Evolutionary conservation across 345 rosid species (phyloP).

Genomic region (Nephelium lappaceum): DNA sequence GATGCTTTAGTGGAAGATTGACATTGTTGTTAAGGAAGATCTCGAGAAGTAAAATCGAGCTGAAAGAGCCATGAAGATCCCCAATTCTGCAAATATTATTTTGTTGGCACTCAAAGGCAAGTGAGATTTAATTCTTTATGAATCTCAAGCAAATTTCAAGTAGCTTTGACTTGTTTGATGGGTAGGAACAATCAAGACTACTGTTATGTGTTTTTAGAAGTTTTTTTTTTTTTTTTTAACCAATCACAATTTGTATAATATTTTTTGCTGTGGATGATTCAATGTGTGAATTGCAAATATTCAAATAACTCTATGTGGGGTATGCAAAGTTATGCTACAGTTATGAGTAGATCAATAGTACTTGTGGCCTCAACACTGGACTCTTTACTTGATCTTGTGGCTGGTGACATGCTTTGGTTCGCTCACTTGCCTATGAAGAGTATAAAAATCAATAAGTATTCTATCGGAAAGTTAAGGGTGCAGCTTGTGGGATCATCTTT

Average conservation of each 20-base stretch:
- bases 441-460: constrained; percentile 80
- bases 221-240: no score
- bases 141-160: neutral
- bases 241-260: neutral
- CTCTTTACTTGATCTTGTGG: constrained; percentile 93
- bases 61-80: constrained; percentile 79
- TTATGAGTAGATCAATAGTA: constrained; percentile 88
- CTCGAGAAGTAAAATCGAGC: constrained; percentile 48
- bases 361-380: constrained; percentile 96
- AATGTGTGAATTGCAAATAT: neutral
- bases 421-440: constrained; percentile 84
- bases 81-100: constrained; percentile 73
- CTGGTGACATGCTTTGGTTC: constrained; percentile 95
- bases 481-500: constrained; percentile 95
- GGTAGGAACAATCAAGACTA: neutral
- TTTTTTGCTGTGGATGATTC: neutral
- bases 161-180: neutral
- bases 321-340: constrained; percentile 72
- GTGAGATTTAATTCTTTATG: neutral
- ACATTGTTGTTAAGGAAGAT: constrained; percentile 28
- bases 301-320: neutral
- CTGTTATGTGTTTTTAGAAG: neutral
- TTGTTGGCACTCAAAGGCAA: constrained; percentile 75
- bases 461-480: constrained; percentile 94
- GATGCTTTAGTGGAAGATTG: no score